Evolutionary conservation across 129 eudicot species (phyloP).

Genomic region (Cynara cardunculus): DNA sequence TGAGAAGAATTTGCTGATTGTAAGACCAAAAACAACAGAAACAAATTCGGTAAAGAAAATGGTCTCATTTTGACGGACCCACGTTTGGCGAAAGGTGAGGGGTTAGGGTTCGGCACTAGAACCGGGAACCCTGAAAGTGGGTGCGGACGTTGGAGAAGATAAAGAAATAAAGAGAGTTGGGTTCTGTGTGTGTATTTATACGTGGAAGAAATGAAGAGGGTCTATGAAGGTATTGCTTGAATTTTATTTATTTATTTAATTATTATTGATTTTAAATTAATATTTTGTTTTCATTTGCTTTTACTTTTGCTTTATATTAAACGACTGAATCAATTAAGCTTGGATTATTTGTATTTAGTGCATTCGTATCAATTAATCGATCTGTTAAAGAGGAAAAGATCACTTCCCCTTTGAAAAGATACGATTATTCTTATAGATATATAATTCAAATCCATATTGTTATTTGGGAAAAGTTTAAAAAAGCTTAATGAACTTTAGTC

Average conservation of each 20-base stretch:
- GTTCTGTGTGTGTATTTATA: conserved; percentile 19
- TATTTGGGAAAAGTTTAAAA: no score
- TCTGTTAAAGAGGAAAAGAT: conserved; percentile 31
- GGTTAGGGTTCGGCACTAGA: conserved; percentile 4
- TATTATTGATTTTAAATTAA: not conserved
- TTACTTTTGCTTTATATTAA: conserved; percentile 21
- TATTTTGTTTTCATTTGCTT: not conserved
- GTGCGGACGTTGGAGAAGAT: conserved; percentile 10
- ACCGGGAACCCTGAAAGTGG: not conserved
- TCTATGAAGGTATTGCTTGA: conserved; percentile 4
- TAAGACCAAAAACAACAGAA: conserved; percentile 1
- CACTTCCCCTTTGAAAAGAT: conserved; percentile 22
- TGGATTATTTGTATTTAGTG: conserved; percentile 21
- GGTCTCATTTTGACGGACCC: conserved; percentile 30
- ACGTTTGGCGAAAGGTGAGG: not conserved
- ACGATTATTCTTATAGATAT: not conserved
- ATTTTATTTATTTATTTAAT: not conserved
- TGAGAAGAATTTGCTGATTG: conserved; percentile 27
- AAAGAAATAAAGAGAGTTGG: conserved; percentile 12
- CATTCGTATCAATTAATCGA: conserved; percentile 15
- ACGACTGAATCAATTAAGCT: conserved; percentile 3
- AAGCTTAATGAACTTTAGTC: no score
- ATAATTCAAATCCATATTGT: not conserved
- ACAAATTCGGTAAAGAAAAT: not conserved
- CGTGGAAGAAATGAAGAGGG: not conserved